Evolutionary conservation across 2,329 filamentous ascomycete genomes (phyloP).

Genomic region (Diaporthe amygdali): DNA sequence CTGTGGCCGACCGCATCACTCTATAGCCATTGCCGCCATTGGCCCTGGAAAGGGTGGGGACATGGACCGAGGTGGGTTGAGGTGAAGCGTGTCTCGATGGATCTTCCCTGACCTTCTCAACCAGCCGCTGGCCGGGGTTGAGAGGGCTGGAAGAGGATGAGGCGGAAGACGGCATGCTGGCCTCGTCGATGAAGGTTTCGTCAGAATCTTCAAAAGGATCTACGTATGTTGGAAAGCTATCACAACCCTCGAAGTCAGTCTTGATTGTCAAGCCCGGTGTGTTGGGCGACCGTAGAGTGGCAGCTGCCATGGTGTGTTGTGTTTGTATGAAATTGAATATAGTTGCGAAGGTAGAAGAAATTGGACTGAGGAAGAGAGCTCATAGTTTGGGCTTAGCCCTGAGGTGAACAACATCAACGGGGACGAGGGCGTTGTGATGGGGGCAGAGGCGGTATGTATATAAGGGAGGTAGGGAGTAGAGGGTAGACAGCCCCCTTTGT

Average conservation of each 20-base stretch:
- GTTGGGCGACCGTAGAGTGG: slow-evolving; percentile 7
- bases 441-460: slow-evolving; percentile 15
- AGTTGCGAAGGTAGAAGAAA: not conserved
- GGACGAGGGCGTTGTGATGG: not conserved
- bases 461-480: not conserved
- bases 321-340: not conserved
- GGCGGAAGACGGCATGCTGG: slow-evolving; percentile 34
- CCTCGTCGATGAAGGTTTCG: slow-evolving; percentile 30
- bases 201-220: slow-evolving; percentile 37
- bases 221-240: slow-evolving; percentile 40
- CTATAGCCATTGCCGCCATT: slow-evolving; percentile 67
- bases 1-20: slow-evolving; percentile 83
- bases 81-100: slow-evolving; percentile 76
- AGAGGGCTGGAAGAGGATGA: slow-evolving; percentile 21
- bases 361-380: not conserved
- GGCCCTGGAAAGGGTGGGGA: slow-evolving; percentile 60
- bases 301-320: slow-evolving; percentile 12
- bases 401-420: not conserved
- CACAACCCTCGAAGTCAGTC: slow-evolving; percentile 35
- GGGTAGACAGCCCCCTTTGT: not conserved
- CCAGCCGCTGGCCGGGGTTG: slow-evolving; percentile 32
- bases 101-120: slow-evolving; percentile 37
- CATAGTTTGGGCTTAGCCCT: not conserved
- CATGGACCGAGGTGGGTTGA: slow-evolving; percentile 83
- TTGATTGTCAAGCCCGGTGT: slow-evolving; percentile 33